phyloP scores from a whole-genome alignment of 2,329 filamentous ascomycete species.

The Sclerotinia spermophila region DNA sequence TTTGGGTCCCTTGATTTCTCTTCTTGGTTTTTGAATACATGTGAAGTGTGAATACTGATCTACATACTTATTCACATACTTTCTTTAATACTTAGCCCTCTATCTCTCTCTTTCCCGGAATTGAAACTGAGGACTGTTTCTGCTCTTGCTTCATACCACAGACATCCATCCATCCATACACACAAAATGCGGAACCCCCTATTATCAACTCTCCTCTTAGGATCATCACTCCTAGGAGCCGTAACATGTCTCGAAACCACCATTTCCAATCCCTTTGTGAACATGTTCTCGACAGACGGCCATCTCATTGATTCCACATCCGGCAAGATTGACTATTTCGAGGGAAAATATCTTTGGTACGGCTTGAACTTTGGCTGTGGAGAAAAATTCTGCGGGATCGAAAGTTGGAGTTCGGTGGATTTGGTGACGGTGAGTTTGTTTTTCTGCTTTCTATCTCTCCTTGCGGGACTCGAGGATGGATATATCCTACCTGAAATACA shows the following conservation, averaged over 20 bases:
- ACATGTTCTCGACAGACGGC: constrained; percentile 30
- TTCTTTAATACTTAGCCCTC: not conserved
- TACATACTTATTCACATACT: not conserved
- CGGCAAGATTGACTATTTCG: constrained; percentile 30
- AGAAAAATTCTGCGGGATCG: constrained; percentile 28
- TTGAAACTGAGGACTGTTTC: not conserved
- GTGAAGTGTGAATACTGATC: not conserved
- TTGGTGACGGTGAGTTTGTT: constrained; percentile 1
- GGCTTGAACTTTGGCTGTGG: constrained; percentile 26
- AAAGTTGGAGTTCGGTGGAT: constrained; percentile 16
- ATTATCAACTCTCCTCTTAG: not conserved
- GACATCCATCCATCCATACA: not conserved
- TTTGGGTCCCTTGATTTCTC: not conserved
- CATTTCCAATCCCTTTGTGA: constrained; percentile 2
- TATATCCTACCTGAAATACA: not conserved
- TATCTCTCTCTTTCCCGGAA: not conserved
- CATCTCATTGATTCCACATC: constrained; percentile 30
- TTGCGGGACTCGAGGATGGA: not conserved
- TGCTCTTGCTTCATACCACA: not conserved
- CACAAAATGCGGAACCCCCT: not conserved
- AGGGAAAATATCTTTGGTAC: constrained; percentile 30
- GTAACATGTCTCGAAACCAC: constrained; percentile 6
- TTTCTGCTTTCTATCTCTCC: not conserved
- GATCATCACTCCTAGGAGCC: not conserved
- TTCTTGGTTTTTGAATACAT: not conserved